These are phyloP conservation scores for Globisporangium paroecandrum DNA, from an alignment of 352 stramenopile species.

Conservation along the genomic window DNA sequence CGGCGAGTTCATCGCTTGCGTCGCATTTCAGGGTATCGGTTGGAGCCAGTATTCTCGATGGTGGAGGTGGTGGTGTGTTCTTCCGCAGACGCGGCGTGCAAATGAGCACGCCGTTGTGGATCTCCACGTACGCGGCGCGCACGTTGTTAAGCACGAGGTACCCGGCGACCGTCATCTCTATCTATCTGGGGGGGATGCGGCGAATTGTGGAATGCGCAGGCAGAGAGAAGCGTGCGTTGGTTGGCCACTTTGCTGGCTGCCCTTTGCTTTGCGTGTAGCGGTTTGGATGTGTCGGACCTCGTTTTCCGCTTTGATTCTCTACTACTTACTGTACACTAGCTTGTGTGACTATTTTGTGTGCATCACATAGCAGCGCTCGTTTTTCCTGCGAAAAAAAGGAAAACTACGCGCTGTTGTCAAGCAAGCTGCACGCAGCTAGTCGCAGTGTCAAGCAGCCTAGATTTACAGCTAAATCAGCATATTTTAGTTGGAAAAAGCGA, in stretches of 20 bases:
- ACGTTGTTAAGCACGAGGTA: slow-evolving; percentile 64
- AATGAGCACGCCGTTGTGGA: slow-evolving; percentile 48
- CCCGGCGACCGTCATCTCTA: slow-evolving; percentile 57
- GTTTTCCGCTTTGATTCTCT: background rate
- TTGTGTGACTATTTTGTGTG: background rate
- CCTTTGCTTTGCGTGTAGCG: background rate
- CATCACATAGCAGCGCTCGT: background rate
- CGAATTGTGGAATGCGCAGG: background rate
- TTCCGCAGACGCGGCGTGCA: slow-evolving; percentile 29
- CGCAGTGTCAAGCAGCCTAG: background rate
- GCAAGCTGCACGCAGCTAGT: background rate
- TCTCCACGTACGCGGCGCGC: slow-evolving; percentile 53
- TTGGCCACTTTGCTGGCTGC: background rate
- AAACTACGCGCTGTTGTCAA: background rate
- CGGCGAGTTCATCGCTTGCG: background rate
- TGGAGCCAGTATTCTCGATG: background rate
- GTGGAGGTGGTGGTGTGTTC: background rate
- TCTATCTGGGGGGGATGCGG: background rate
- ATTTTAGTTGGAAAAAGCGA: background rate
- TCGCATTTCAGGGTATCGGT: background rate
- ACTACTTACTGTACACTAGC: too few relatives aligned
- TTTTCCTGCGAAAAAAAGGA: background rate
- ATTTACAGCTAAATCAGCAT: background rate
- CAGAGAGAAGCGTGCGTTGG: background rate
- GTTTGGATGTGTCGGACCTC: background rate